Percentiles rank a stretch among this genome's conserved stretches.
Evolutionary conservation across 148 eudicot species (phyloP).

Genomic region (Cornus controversa): DNA sequence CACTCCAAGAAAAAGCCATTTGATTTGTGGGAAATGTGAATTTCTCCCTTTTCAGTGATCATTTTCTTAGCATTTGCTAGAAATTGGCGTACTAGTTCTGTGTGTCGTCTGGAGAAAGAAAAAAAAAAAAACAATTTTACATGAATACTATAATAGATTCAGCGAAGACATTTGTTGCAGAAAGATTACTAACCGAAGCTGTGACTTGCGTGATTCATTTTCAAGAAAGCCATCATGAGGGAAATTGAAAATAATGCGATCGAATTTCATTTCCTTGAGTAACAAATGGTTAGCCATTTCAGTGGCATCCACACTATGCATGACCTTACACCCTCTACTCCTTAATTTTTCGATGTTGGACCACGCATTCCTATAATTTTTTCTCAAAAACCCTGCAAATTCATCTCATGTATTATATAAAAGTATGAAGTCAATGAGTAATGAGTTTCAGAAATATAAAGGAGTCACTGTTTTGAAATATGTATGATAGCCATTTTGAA

Average conservation of each 20-base stretch:
- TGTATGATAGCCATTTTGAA: background rate
- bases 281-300: background rate
- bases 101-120: slow-evolving; percentile 7
- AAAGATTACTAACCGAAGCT: background rate
- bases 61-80: slow-evolving; percentile 23
- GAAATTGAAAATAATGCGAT: background rate
- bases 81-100: slow-evolving; percentile 19
- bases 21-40: slow-evolving; percentile 24
- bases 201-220: background rate
- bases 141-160: background rate
- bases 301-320: background rate
- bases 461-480: too few species aligned
- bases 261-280: background rate
- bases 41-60: slow-evolving; percentile 17
- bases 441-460: too few species aligned
- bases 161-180: background rate
- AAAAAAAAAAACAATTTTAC: background rate
- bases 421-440: too few species aligned
- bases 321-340: background rate
- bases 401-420: background rate
- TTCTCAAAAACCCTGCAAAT: background rate
- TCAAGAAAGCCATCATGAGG: background rate
- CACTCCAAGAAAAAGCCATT: slow-evolving; percentile 14
- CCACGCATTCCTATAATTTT: background rate
- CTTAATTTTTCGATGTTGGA: background rate